Conservation (phyloP, 176 grass and related monocot species). For the Panicum miliaceum region DNA sequence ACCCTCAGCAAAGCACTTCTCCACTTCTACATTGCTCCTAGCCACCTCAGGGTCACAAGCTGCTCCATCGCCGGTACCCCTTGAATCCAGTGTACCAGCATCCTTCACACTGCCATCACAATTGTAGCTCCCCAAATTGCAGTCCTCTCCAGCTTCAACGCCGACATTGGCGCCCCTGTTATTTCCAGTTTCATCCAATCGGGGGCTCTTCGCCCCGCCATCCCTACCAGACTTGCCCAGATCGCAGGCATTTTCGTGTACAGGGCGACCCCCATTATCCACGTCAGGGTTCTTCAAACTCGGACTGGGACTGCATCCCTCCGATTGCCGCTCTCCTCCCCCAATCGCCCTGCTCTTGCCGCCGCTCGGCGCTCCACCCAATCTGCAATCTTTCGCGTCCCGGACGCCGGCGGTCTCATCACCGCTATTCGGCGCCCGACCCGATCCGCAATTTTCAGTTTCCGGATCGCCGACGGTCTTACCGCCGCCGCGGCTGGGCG, state of each 20-base stretch:
- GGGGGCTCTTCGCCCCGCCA: background rate
- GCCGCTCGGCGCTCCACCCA: background rate
- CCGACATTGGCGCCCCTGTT: background rate
- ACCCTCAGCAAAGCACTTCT: background rate
- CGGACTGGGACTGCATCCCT: background rate
- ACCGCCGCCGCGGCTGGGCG: background rate
- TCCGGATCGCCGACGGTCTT: background rate
- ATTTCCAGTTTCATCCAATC: constrained; percentile 11
- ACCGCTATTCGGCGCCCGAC: background rate
- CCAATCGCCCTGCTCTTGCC: background rate
- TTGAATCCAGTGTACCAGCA: background rate
- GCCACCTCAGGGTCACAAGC: constrained; percentile 1
- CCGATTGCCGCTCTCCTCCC: background rate
- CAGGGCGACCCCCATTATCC: background rate
- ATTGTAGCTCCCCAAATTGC: constrained; percentile 9
- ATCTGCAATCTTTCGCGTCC: background rate
- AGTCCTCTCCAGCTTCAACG: background rate
- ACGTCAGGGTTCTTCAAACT: constrained; percentile 1
- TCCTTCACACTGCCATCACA: background rate
- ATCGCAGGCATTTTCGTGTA: background rate
- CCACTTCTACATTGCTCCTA: constrained; percentile 19
- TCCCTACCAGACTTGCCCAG: background rate
- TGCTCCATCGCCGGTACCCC: background rate
- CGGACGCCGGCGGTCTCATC: background rate
- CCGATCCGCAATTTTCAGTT: background rate